Conservation (phyloP, 306 rosid genomes). For the Cucurbita moschata region DNA sequence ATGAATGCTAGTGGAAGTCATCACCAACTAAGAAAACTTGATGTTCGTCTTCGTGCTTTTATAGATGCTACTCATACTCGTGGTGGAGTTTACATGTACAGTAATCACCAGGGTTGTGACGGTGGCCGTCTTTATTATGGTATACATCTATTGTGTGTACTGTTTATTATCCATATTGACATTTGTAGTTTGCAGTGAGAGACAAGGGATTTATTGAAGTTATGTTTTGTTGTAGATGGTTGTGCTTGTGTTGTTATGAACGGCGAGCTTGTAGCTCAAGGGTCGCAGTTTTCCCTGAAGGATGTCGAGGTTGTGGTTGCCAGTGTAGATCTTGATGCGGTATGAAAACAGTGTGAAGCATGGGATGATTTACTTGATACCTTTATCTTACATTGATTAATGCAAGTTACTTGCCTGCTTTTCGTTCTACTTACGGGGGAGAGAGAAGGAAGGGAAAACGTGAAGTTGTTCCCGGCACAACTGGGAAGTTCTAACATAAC, state of each 20-base stretch:
- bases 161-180: neutral
- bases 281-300: slow-evolving; percentile 88
- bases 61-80: slow-evolving; percentile 75
- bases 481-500: neutral
- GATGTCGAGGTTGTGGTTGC: slow-evolving; percentile 82
- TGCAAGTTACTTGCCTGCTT: neutral
- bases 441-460: neutral
- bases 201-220: neutral
- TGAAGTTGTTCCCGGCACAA: neutral
- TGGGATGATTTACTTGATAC: neutral
- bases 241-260: slow-evolving; percentile 77
- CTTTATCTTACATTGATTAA: neutral
- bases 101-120: slow-evolving; percentile 94
- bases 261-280: slow-evolving; percentile 86
- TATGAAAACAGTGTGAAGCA: slow-evolving; percentile 13
- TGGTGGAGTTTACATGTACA: slow-evolving; percentile 91
- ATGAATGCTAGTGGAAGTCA: slow-evolving; percentile 99
- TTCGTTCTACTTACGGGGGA: neutral
- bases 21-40: slow-evolving; percentile 94
- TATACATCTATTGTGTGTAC: slow-evolving; percentile 9
- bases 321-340: slow-evolving; percentile 86
- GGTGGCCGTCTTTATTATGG: slow-evolving; percentile 97
- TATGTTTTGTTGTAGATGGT: slow-evolving; percentile 48
- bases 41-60: slow-evolving; percentile 80
- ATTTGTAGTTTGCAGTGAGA: neutral